Evolutionary conservation across 2,329 filamentous ascomycete genomes (phyloP), one percentile per base, ranked within the genome.

Genomic region (Plectosphaerella sp.): DNA sequence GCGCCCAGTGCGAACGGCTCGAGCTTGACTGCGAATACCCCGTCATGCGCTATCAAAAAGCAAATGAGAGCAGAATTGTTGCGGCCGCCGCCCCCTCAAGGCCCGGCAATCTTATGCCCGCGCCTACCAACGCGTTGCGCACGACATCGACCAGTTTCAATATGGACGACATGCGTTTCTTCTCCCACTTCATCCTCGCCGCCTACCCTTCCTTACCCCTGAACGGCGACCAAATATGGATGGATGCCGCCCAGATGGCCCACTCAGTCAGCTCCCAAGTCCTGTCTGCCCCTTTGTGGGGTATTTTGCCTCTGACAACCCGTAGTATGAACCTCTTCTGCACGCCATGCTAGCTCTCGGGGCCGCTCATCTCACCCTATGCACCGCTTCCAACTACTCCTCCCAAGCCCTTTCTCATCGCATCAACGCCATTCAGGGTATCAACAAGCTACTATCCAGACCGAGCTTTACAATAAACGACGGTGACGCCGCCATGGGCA

Each of bases 111-210:
- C 4, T 41, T 60, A 45, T 52, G 54, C n/a, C 53, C 52, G 12
- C 52, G 52, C 37, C 54, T 61, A 10, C 20, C n/a, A 46, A 46
- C 14, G 43, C n/a, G 2, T 15, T n/a, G 37, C 50, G 33, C 24
- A 15, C 35, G 4, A 41, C 7, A 15, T 18, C 24, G 10, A 39
- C 25, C 12, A n/a, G 20, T 22, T 78, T 76, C 54, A 67, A 66
- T 35, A 58, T 68, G 15, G 63, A 73, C 35, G 76, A 80, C 52
- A 68, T 80, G 61, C 68, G 74, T 18, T 77, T 78, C 61, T 80
- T 80, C 57, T 74, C 78, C 49, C 77, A 80, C 56, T 81, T 79
- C 56, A 56, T 80, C 9, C 63, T 74, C 5, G 63, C 70, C 8
- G 76, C 76, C 2, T 72, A 72, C 49, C 72, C 71, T 7, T 61